Evolutionary conservation across 2,329 filamentous ascomycete species (phyloP), one percentile per base, ranked within the genome.

Genomic region (Cladosporium oxysporum): DNA sequence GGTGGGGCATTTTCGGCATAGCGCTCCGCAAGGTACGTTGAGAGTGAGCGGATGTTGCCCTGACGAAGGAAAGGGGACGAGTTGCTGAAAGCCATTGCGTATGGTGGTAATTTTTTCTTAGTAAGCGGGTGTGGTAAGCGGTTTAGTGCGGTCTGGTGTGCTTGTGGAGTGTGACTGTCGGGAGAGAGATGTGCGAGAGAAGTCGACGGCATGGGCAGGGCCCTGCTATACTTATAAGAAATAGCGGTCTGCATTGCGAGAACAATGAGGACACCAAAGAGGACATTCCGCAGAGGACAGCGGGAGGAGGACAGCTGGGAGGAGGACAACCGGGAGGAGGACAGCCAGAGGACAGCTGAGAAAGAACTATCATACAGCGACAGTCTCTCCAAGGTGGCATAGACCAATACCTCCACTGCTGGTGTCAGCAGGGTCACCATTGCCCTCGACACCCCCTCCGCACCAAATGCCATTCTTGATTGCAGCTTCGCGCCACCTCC

Each of bases 311-410:
- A 18, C 16, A 55, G 26, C 26, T 21, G 47, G 10, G 21, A 50
- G 47, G 4, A 23, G 12, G 35, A 18, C 35, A 41, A 18, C 35
- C 35, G 16, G 16, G 35, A 35, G 33, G 14, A n/a, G 23, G 26
- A 16, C 14, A 31, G 2, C 35, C 35, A 26, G 52, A 55, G 52
- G 52, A 21, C 29, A 21, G 33, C 14, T 21, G 55, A 23, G 14
- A 58, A 11, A 35, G 6, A 8, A 26, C n/a, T 14, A 50, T 68
- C 49, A 81, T 3, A 81, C 78, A 21, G 76, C 68, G 2, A 83
- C 76, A 5, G 82, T 83, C 72, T 83, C 81, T 8, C 83, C 82
- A 71, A 84, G 75, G 72, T 82, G 77, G 66, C 81, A 81, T 3
- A 77, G 69, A 5, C 74, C 69, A 77, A 69, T 49, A 69, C 79